Evolutionary conservation across 345 rosid genomes (phyloP), one percentile per base, ranked within the genome.

Genomic region (Rubroshorea leprosula): DNA sequence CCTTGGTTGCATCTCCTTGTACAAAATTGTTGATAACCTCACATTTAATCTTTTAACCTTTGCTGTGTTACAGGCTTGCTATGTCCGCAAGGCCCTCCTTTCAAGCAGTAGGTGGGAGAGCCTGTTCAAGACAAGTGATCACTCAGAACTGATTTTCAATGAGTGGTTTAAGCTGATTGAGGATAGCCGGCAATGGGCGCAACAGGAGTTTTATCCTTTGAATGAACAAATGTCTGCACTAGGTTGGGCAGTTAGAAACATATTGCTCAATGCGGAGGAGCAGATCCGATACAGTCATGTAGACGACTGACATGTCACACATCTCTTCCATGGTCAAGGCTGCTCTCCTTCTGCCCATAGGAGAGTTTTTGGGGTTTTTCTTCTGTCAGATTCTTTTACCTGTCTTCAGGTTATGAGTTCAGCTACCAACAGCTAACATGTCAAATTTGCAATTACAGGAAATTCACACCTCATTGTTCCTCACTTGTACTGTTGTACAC

Each of bases 221-320:
- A 65, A 66, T 12, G 78, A 73, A 67, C 81, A 82, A 75, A 78
- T 90, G 72, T 52, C 64, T 7, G 63, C 72, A 29, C 54, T 57
- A 21, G 94, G 94, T n/a, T 90, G 97, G 96, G 70, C 80, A 45
- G 63, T 61, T 13, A 85, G 80, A 68, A 85, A 82, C 68, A 74
- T 91, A 60, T 68, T 87, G 38, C 75, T 87, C 65, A 83, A 64
- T 41, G 43, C 78, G 16, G 68, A 70, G 57, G 97, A 85, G 72
- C 94, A 82, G 57, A 69, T 65, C 13, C 64, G 83, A 55, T 90
- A 87, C 69, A 75, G 74, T 62, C 85, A 77, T 49, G 72, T 80
- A 38, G 79, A 76, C 69, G 83, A 81, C 60, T 76, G 70, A 80
- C 15, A 23, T 16, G 31, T 15, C 8, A 20, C 2, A 6, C 41